A percentile compares a stretch with the other conserved stretches of the same genome.
These are phyloP conservation scores for Ophiocordyceps camponoti-saundersi DNA, from an alignment of 2,329 filamentous ascomycete genomes.

Conservation along the genomic window DNA sequence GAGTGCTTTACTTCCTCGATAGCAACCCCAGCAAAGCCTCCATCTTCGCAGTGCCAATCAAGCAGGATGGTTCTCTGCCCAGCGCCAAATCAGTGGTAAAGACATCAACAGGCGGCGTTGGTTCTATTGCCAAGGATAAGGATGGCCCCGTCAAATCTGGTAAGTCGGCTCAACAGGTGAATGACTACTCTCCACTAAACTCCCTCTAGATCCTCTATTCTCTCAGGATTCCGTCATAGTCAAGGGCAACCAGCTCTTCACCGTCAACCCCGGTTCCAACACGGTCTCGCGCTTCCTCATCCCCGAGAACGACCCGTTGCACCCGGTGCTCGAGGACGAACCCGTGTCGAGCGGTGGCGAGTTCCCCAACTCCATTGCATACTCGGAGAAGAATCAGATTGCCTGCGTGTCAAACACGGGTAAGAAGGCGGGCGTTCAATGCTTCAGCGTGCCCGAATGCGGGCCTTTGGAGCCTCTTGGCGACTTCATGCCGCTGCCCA, in stretches of 20 bases:
- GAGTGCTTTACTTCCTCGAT: conserved; percentile 2
- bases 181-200: neutral
- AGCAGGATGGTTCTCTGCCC: neutral
- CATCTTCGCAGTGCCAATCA: neutral
- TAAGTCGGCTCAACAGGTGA: neutral
- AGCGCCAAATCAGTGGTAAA: neutral
- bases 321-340: neutral
- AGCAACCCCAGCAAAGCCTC: conserved; percentile 1
- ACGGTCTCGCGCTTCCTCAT: conserved; percentile 1
- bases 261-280: conserved; percentile 3
- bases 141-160: neutral
- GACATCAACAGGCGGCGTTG: neutral
- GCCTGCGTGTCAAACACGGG: conserved; percentile 2
- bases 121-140: neutral
- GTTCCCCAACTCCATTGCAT: conserved; percentile 2
- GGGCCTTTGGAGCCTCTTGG: neutral
- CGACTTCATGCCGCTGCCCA: neutral
- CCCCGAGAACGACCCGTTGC: neutral
- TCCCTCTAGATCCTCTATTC: conserved; percentile 1
- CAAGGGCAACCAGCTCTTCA: conserved; percentile 1
- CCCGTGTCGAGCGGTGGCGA: neutral
- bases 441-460: neutral
- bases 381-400: conserved; percentile 1
- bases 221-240: conserved; percentile 2
- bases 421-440: conserved; percentile 1